A percentile compares a stretch with the other conserved stretches of the same genome.
phyloP scores from a whole-genome alignment of 371 early-diverging fungal genomes.

The Blakeslea trispora region DNA sequence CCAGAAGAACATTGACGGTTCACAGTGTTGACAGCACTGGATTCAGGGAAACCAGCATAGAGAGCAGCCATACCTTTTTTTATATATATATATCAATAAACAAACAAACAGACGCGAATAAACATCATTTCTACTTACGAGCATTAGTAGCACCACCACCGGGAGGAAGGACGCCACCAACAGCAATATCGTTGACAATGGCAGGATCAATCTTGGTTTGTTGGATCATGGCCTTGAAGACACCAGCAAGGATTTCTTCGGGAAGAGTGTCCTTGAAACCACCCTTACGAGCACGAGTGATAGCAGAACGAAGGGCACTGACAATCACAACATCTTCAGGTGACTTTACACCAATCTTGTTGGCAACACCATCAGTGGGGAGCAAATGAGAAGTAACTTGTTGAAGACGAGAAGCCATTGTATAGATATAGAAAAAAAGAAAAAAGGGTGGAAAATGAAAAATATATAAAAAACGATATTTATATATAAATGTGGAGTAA shows the following conservation, averaged over 20 bases:
- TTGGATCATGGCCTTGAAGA: slow-evolving; percentile 80
- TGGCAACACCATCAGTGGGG: slow-evolving; percentile 14
- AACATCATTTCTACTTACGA: slow-evolving; percentile 47
- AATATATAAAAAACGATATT: not conserved
- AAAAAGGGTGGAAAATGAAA: not conserved
- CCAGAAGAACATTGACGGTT: slow-evolving; percentile 98
- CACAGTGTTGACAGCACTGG: slow-evolving; percentile 81
- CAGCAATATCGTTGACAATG: slow-evolving; percentile 91
- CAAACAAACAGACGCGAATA: too few species aligned
- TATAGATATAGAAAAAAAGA: not conserved
- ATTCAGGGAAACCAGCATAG: slow-evolving; percentile 91
- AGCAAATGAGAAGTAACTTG: slow-evolving; percentile 19
- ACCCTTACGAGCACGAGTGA: slow-evolving; percentile 91
- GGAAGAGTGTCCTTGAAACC: slow-evolving; percentile 92
- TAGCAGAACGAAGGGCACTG: slow-evolving; percentile 86
- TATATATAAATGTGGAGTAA: slow-evolving; percentile 9
- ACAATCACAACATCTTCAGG: slow-evolving; percentile 88
- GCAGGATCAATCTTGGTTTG: slow-evolving; percentile 85
- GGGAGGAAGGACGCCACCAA: slow-evolving; percentile 92
- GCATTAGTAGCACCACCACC: slow-evolving; percentile 86
- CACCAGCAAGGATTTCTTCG: slow-evolving; percentile 78
- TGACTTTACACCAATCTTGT: slow-evolving; percentile 69
- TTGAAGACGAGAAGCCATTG: slow-evolving; percentile 22
- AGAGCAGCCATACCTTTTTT: slow-evolving; percentile 81
- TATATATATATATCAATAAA: not conserved